phyloP scores from a whole-genome alignment of 306 rosid species.

The Morella rubra region DNA sequence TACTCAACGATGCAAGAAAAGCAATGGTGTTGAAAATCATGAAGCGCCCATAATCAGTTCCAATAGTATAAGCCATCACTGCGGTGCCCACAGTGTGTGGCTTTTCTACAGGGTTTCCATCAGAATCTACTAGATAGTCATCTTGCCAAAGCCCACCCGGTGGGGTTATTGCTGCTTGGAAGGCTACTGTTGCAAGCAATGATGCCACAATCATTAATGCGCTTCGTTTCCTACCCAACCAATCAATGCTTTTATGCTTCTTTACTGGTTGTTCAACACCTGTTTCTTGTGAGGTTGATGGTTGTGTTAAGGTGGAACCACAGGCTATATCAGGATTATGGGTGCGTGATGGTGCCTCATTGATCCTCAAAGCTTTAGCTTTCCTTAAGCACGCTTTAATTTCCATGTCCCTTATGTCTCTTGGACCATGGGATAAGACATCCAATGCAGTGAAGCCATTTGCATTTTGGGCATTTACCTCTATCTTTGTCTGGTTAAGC shows the following conservation, averaged over 20 bases:
- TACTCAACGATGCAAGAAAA: conserved; percentile 34
- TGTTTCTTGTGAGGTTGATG: conserved; percentile 17
- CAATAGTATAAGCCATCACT: conserved; percentile 20
- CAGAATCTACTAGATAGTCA: conserved; percentile 15
- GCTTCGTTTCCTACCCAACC: conserved; percentile 33
- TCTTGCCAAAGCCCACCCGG: conserved; percentile 38
- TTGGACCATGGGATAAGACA: conserved; percentile 19
- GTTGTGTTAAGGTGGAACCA: conserved; percentile 10
- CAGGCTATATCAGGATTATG: conserved; percentile 8
- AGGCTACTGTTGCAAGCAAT: conserved; percentile 31
- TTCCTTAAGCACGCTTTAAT: conserved; percentile 23
- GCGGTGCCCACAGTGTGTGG: conserved; percentile 31
- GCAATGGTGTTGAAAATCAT: conserved; percentile 23
- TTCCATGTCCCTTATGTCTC: conserved; percentile 31
- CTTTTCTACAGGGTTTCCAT: conserved; percentile 12
- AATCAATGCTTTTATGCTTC: conserved; percentile 17
- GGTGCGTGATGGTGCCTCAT: conserved; percentile 1
- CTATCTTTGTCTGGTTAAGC: conserved; percentile 22
- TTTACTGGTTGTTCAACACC: conserved; percentile 21
- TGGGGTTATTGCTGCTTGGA: conserved; percentile 24
- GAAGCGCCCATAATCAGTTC: background rate
- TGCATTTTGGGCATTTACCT: conserved; percentile 31
- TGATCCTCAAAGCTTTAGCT: conserved; percentile 18
- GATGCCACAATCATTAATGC: conserved; percentile 36
- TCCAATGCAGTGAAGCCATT: conserved; percentile 30